Evolutionary conservation across 495 filamentous ascomycete genomes (phyloP), one percentile per base, ranked within the genome.

Genomic region (Talaromyces nanjingensis): DNA sequence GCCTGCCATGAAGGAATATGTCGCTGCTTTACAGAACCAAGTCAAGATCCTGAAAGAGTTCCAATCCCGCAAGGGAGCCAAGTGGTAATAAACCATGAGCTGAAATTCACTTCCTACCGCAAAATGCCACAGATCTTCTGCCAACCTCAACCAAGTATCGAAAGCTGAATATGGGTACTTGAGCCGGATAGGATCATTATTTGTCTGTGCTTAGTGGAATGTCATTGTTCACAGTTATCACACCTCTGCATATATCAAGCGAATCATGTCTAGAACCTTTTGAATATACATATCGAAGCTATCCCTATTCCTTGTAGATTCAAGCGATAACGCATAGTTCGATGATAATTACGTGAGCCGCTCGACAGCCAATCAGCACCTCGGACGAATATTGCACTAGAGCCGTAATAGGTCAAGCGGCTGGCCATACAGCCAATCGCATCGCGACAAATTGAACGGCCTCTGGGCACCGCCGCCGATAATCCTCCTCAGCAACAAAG

Each of bases 31-130:
- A 64, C 86, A 94, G 80, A 83, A 86, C 75, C 80, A 89, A 63
- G 84, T 92, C 55, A 75, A 62, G 16, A 91, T 93, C 66, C 77
- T 98, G 68, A 89, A 94, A 80, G 77, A 69, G 2, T 92, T 92
- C 80, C 79, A 87, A 72, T 79, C 71, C 18, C 80, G 76, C 69
- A 86, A 87, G 78, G 87, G 91, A 66, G 84, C 84, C 39, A 87
- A 93, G 73, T 91, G 86, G 84, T 88, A 82, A 72, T 22, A 25
- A 37, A 4, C 6, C 12, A 37, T 59, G 56, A 12, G 18, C 29
- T 59, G 27, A 37, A 20, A 24, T 56, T 16, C 22, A 6, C 24
- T 27, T 22, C 5, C 8, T 49, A 7, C 45, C n/a, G 6, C 16
- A 9, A 49, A 9, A 20, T 20, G 16, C 6, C 18, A 49, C n/a